phyloP scores from a whole-genome alignment of 1,139 yeast species.

The Candida sp. region DNA sequence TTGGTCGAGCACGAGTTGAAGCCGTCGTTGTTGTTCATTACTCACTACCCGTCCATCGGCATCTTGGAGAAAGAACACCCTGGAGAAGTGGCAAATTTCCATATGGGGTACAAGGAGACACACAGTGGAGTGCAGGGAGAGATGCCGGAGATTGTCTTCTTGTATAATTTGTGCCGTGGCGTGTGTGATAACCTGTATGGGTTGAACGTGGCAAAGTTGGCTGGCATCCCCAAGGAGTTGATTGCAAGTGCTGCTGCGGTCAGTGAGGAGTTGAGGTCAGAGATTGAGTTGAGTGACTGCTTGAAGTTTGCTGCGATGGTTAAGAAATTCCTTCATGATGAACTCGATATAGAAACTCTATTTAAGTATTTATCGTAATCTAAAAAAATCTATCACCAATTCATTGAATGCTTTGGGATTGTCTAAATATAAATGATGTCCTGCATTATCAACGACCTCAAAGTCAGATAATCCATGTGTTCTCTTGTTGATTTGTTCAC shows the following conservation, averaged over 20 bases:
- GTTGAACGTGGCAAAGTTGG: constrained; percentile 76
- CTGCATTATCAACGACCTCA: constrained; percentile 37
- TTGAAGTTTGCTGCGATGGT: constrained; percentile 7
- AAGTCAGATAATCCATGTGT: constrained; percentile 20
- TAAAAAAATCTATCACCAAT: constrained; percentile 30
- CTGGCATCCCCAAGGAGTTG: constrained; percentile 58
- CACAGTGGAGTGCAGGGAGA: constrained; percentile 29
- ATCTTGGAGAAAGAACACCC: constrained; percentile 48
- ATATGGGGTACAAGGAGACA: constrained; percentile 74
- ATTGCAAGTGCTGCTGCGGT: constrained; percentile 51
- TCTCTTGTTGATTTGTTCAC: constrained; percentile 23
- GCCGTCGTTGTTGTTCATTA: constrained; percentile 77
- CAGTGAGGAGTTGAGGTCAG: constrained; percentile 45
- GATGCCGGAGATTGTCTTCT: constrained; percentile 53
- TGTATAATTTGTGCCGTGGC: constrained; percentile 65
- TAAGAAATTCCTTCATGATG: constrained; percentile 3
- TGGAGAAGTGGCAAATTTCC: constrained; percentile 57
- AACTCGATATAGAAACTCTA: constrained; percentile 9
- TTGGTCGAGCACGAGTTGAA: constrained; percentile 47
- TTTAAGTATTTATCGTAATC: constrained; percentile 10
- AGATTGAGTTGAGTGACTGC: constrained; percentile 24
- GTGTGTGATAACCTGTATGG: constrained; percentile 74
- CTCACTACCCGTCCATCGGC: constrained; percentile 84
- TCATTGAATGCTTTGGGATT: constrained; percentile 39
- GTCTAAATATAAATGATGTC: constrained; percentile 47